These are phyloP conservation scores for Colletotrichum sp. DNA, from an alignment of 2,329 filamentous ascomycete species.

Conservation along the genomic window DNA sequence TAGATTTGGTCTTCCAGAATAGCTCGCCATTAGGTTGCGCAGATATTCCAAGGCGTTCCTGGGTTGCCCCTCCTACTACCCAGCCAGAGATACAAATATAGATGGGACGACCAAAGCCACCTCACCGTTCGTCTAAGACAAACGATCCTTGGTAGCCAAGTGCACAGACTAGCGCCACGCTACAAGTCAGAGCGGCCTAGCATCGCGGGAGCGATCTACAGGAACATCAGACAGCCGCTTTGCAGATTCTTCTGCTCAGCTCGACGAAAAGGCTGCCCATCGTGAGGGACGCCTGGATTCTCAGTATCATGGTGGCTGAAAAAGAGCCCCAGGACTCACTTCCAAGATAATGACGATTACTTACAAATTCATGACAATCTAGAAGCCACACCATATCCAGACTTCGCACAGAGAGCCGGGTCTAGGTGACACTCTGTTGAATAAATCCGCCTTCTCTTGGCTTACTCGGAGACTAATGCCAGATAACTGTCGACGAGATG, in stretches of 20 bases:
- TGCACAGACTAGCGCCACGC: not conserved
- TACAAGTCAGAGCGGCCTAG: not conserved
- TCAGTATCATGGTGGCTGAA: not conserved
- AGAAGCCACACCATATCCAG: not conserved
- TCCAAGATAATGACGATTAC: not conserved
- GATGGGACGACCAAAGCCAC: not conserved
- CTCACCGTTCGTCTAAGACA: not conserved
- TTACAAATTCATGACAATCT: not conserved
- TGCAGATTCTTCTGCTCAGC: constrained; percentile 1
- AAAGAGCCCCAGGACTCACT: not conserved
- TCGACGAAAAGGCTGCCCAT: not conserved
- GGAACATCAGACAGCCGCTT: constrained; percentile 6
- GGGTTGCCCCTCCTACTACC: not conserved
- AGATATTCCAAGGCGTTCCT: not conserved
- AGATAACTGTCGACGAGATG: not conserved
- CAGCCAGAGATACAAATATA: not conserved
- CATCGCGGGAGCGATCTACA: constrained; percentile 9
- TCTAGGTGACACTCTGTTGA: not conserved
- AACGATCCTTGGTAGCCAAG: not conserved
- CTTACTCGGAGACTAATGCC: not conserved
- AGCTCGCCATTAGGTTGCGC: not conserved
- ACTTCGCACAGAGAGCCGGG: not conserved
- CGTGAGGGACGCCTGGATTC: not conserved
- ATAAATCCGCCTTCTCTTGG: not conserved
- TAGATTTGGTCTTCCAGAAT: not conserved